These are phyloP conservation scores for Breynia disticha DNA, from an alignment of 441 rosid genomes.

Conservation along the genomic window DNA sequence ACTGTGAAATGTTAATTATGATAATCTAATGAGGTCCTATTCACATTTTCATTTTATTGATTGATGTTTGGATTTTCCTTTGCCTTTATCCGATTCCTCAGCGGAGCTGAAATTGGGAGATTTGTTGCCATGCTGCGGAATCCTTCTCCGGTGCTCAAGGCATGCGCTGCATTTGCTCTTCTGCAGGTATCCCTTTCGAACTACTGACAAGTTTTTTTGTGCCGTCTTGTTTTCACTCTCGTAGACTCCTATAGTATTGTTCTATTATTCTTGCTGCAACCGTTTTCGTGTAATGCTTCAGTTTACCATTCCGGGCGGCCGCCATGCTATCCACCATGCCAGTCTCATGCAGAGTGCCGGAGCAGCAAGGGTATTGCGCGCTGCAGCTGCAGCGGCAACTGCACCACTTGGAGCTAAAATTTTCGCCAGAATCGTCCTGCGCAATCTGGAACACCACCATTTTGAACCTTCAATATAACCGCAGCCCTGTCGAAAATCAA, in stretches of 20 bases:
- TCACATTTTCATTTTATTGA: not conserved
- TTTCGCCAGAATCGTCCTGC: constrained; percentile 76
- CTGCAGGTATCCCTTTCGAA: no score
- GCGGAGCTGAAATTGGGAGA: constrained; percentile 96
- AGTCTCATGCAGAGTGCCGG: constrained; percentile 79
- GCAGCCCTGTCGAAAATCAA: not conserved
- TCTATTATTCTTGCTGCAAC: not conserved
- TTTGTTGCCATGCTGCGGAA: constrained; percentile 78
- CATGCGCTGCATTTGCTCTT: constrained; percentile 95
- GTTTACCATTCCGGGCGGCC: constrained; percentile 91
- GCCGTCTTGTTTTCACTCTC: no score
- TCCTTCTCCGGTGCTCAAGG: constrained; percentile 57
- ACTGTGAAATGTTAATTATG: not conserved
- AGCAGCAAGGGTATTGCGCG: constrained; percentile 75
- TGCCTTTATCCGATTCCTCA: constrained; percentile 16
- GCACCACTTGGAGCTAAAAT: constrained; percentile 82
- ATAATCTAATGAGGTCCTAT: not conserved
- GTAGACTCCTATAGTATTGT: no score
- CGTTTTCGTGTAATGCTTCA: no score
- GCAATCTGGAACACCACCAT: constrained; percentile 80
- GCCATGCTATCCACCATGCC: constrained; percentile 85
- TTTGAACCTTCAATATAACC: constrained; percentile 37
- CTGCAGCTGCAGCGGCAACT: constrained; percentile 87
- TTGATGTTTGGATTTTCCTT: not conserved
- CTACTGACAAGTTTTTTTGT: no score